phyloP scores from a whole-genome alignment of 768 basidiomycete species.

The Phlebiopsis gigantea region DNA sequence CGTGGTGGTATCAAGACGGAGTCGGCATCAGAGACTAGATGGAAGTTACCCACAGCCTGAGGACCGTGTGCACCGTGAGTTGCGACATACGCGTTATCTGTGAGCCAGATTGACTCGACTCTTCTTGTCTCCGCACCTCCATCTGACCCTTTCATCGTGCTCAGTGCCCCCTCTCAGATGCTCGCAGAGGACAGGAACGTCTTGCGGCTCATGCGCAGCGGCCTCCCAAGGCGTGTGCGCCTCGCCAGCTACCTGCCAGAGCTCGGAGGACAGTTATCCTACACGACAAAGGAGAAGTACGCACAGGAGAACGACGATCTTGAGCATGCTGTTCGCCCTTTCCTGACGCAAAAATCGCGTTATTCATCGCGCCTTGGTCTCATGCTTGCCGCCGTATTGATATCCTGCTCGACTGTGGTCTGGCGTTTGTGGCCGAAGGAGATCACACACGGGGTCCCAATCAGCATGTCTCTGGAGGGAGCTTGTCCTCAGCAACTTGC shows the following conservation, averaged over 20 bases:
- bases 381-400: background rate
- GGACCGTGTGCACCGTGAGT: background rate
- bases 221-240: background rate
- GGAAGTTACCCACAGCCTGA: background rate
- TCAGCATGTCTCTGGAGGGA: background rate
- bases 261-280: background rate
- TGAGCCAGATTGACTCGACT: background rate
- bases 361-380: background rate
- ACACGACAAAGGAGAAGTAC: background rate
- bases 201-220: constrained; percentile 1
- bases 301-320: background rate
- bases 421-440: background rate
- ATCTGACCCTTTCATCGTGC: background rate
- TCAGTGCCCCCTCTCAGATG: background rate
- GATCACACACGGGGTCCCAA: too few species aligned
- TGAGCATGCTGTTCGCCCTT: background rate
- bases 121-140: background rate
- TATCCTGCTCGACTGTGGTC: background rate
- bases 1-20: too few species aligned
- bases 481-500: constrained; percentile 33
- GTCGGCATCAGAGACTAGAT: background rate
- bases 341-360: background rate
- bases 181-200: constrained; percentile 4
- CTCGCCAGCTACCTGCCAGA: background rate
- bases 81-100: background rate